phyloP scores from a whole-genome alignment of 208 protist species.

The Leishmania martiniquensis region DNA sequence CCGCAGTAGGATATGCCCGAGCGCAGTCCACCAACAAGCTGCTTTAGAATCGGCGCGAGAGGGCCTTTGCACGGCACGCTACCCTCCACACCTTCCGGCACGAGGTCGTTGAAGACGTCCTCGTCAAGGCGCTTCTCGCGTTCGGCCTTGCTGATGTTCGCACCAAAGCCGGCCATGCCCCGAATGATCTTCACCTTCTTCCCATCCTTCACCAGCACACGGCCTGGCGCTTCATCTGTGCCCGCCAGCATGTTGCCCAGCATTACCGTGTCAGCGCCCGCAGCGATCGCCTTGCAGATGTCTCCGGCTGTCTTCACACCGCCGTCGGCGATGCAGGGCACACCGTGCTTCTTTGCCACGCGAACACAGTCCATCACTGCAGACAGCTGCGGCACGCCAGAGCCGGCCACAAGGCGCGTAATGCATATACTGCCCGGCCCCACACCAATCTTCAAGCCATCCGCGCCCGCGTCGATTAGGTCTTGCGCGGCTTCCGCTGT shows the following conservation, averaged over 20 bases:
- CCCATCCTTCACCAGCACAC: slow-evolving; percentile 89
- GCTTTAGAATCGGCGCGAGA: slow-evolving; percentile 74
- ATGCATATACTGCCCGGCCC: slow-evolving; percentile 91
- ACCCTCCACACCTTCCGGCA: slow-evolving; percentile 91
- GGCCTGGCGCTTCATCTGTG: slow-evolving; percentile 89
- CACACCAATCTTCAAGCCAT: slow-evolving; percentile 91
- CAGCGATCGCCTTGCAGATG: slow-evolving; percentile 90
- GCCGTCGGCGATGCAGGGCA: slow-evolving; percentile 92
- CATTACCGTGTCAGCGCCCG: slow-evolving; percentile 90
- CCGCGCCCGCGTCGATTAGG: slow-evolving; percentile 89
- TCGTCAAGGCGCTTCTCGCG: slow-evolving; percentile 81
- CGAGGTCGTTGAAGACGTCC: slow-evolving; percentile 87
- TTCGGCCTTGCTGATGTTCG: slow-evolving; percentile 91
- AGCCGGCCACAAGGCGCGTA: slow-evolving; percentile 86
- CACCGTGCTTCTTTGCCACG: slow-evolving; percentile 59
- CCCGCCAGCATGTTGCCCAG: slow-evolving; percentile 90
- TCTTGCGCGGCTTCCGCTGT: slow-evolving; percentile 79
- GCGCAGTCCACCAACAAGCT: slow-evolving; percentile 89
- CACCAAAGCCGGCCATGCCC: slow-evolving; percentile 91
- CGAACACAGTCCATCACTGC: slow-evolving; percentile 80
- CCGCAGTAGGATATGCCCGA: slow-evolving; percentile 93
- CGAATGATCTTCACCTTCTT: slow-evolving; percentile 94
- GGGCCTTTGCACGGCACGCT: slow-evolving; percentile 88
- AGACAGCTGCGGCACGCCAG: slow-evolving; percentile 88
- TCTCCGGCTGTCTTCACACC: slow-evolving; percentile 84